These are phyloP conservation scores for Centrapalus pauciflorus DNA, from an alignment of 129 eudicot genomes.

Conservation along the genomic window DNA sequence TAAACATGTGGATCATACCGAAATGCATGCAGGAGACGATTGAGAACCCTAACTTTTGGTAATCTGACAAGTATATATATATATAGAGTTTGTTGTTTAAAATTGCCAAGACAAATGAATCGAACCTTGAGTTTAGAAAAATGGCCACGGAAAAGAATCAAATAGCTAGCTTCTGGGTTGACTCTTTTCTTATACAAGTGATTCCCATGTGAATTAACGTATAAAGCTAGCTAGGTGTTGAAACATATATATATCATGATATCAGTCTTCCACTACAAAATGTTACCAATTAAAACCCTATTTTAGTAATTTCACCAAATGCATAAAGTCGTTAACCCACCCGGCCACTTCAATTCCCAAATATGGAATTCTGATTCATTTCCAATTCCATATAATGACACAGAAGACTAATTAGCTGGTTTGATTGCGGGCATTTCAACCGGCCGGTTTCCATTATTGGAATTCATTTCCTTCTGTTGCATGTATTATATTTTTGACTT, in stretches of 20 bases:
- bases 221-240: neutral
- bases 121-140: too few relatives aligned
- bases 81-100: too few relatives aligned
- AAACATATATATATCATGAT: too few relatives aligned
- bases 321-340: neutral
- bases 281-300: neutral
- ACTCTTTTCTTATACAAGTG: neutral
- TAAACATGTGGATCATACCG: too few relatives aligned
- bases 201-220: neutral
- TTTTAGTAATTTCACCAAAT: neutral
- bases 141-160: too few relatives aligned
- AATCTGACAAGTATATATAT: too few relatives aligned
- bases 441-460: neutral
- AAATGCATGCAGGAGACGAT: too few relatives aligned
- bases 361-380: neutral
- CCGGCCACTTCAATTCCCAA: too few relatives aligned
- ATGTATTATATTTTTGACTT: neutral
- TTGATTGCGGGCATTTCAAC: neutral
- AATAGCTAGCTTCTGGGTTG: neutral
- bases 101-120: neutral
- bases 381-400: neutral
- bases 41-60: too few relatives aligned
- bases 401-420: neutral
- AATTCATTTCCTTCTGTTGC: neutral
- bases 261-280: neutral